Conservation (phyloP, 345 rosid species). For the Sonneratia caseolaris region DNA sequence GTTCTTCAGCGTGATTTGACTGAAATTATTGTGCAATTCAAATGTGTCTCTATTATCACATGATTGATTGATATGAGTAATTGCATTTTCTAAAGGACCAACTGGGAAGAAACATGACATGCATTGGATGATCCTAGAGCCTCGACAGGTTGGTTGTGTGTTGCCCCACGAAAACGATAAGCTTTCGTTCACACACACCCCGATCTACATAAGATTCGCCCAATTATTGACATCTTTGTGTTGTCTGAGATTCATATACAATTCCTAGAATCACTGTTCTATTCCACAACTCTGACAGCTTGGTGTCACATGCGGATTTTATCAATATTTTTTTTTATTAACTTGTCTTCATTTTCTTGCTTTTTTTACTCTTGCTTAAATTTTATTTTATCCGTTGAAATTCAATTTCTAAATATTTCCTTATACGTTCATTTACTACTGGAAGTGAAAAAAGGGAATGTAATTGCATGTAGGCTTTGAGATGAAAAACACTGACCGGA, state of each 20-base stretch:
- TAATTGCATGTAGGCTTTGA: background rate
- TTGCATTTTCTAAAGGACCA: background rate
- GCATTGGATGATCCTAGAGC: background rate
- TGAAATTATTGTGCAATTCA: background rate
- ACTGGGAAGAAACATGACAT: background rate
- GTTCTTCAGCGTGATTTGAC: background rate
- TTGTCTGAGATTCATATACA: too few species aligned
- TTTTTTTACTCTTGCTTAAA: too few species aligned
- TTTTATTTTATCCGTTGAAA: too few species aligned
- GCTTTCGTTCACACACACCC: background rate
- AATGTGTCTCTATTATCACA: too few species aligned
- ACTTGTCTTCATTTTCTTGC: too few species aligned
- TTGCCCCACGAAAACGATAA: background rate
- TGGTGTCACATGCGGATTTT: too few species aligned
- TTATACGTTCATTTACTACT: too few species aligned
- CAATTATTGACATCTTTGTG: background rate
- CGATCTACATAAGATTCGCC: background rate
- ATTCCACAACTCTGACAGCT: too few species aligned
- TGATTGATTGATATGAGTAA: too few species aligned
- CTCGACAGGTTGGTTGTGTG: background rate
- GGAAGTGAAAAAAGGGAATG: slow-evolving; percentile 6
- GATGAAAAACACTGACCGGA: slow-evolving; percentile 35
- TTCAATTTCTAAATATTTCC: too few species aligned
- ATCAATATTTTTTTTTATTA: too few species aligned
- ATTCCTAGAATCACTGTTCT: too few species aligned